A percentile compares a stretch with the other conserved stretches of the same genome.
Conservation (phyloP, 2,329 filamentous ascomycete genomes). For the Zalaria obscura region DNA sequence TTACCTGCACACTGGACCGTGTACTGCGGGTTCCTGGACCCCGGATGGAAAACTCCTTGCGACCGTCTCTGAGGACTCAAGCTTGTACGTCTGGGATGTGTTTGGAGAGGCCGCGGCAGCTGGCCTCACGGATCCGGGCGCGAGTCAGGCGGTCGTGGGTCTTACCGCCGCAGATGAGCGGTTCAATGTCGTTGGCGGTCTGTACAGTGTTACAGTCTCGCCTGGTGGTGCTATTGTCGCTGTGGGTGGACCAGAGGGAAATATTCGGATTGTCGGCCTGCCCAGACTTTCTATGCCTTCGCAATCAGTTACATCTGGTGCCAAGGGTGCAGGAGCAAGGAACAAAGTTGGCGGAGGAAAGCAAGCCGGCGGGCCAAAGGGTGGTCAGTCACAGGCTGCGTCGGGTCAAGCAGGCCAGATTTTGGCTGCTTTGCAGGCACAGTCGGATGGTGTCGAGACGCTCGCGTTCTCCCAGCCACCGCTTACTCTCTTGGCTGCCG, state of each 20-base stretch:
- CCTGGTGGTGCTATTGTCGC: slow-evolving; percentile 68
- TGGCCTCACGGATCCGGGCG: slow-evolving; percentile 36
- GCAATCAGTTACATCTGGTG: slow-evolving; percentile 19
- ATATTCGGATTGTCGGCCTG: slow-evolving; percentile 72
- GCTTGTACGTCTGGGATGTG: slow-evolving; percentile 84
- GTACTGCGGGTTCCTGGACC: slow-evolving; percentile 84
- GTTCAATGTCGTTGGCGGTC: slow-evolving; percentile 79
- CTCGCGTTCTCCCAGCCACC: slow-evolving; percentile 49
- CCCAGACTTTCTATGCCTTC: slow-evolving; percentile 41
- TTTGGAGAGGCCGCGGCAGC: slow-evolving; percentile 63
- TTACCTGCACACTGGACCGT: slow-evolving; percentile 75
- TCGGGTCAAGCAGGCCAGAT: slow-evolving; percentile 53
- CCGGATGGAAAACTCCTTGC: slow-evolving; percentile 74
- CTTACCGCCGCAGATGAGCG: slow-evolving; percentile 73
- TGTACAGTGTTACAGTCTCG: slow-evolving; percentile 77
- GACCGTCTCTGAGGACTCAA: slow-evolving; percentile 79
- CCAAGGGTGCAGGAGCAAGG: slow-evolving; percentile 31
- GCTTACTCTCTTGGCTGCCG: slow-evolving; percentile 45
- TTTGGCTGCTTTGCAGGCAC: slow-evolving; percentile 68
- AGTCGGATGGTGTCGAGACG: slow-evolving; percentile 69
- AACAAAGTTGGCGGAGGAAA: slow-evolving; percentile 33
- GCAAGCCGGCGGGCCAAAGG: slow-evolving; percentile 24
- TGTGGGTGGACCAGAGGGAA: slow-evolving; percentile 75
- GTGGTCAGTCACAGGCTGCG: slow-evolving; percentile 24
- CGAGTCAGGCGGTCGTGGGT: slow-evolving; percentile 51